Base-by-base conservation (phyloP, 192 early-diverging fungal genomes). In the Linnemannia elongata region DNA sequence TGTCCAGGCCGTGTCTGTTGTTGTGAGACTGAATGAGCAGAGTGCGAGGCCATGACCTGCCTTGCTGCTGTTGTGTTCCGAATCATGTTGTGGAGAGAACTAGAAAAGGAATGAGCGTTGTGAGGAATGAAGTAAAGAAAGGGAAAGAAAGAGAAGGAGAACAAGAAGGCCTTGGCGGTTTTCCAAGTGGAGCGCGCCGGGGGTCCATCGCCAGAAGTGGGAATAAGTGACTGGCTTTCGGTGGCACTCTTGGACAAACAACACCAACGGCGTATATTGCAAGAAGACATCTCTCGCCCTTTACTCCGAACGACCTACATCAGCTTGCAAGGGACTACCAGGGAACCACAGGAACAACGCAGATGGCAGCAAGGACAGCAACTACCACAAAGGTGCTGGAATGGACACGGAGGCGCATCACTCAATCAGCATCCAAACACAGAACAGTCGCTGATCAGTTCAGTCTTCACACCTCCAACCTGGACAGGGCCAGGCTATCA, bases 31-130 rank as follows among this genome's bases (percentile, higher is more conserved):
- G 75, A 66, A 22, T 41, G 69, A 41, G 7, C 20, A 22, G 69
- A 42, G n/a, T 22, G n/a, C 24, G 73, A 35, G 39, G 39, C 20
- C 30, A 66, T 36, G 30, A 71, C 76, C 74, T 82, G 81, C 55
- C 42, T 72, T 55, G 70, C 69, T 13, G 75, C 41, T 55, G 72
- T 42, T 17, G 73, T 44, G 30, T 27, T 69, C 74, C 71, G 60
- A 74, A 82, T 77, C 81, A 82, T 82, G 44, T 1, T 42, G 35
- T 20, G 30, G 24, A 6, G 6, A 18, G 47, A 75, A 17, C 4
- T 35, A 75, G 7, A 10, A 33, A n/a, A 6, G 74, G 49, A 42
- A 36, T 22, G 10, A 30, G 3, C 12, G 54, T 57, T 24, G 35
- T 35, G 38, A 33, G 18, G 27, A 49, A 44, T 68, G 41, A 63